Percentiles rank a stretch among this genome's conserved stretches.
Evolutionary conservation across 179 eudicot genomes (phyloP).

Genomic region (Spergularia azorica): DNA sequence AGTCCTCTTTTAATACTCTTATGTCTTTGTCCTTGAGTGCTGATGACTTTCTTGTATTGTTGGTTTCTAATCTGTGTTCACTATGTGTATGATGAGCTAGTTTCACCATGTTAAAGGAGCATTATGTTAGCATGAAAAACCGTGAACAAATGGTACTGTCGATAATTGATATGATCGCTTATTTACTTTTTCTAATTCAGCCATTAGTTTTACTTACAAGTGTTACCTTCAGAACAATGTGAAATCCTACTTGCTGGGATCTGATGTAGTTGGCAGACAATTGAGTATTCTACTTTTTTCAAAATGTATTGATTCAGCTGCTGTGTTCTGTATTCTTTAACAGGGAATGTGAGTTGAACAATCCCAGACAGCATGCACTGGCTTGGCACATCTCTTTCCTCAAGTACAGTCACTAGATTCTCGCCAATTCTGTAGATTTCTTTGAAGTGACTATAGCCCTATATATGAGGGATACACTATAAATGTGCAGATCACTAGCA

Average conservation of each 20-base stretch:
- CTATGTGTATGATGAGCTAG: not conserved
- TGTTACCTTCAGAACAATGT: not conserved
- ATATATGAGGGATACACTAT: not conserved
- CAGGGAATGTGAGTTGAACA: conserved; percentile 67
- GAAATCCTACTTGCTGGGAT: not conserved
- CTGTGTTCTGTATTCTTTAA: not conserved
- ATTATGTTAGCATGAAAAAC: not conserved
- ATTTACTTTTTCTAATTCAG: not conserved
- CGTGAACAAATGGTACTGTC: not conserved
- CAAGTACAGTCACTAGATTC: conserved; percentile 46
- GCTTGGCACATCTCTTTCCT: conserved; percentile 92
- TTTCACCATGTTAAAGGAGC: conserved; percentile 1
- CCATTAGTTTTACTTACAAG: not conserved
- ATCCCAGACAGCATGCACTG: conserved; percentile 57
- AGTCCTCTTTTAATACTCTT: conserved; percentile 24
- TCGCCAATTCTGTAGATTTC: not conserved
- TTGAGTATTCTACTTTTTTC: not conserved
- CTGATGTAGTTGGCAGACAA: not conserved
- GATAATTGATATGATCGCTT: not conserved
- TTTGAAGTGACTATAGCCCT: not conserved
- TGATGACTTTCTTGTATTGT: not conserved
- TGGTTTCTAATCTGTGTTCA: not conserved
- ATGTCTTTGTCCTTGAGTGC: not conserved
- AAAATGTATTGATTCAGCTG: not conserved
- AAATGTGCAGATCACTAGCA: conserved; percentile 64